These are phyloP conservation scores for Paracoccidioides lutzii DNA, from an alignment of 2,329 filamentous ascomycete species.

Conservation along the genomic window DNA sequence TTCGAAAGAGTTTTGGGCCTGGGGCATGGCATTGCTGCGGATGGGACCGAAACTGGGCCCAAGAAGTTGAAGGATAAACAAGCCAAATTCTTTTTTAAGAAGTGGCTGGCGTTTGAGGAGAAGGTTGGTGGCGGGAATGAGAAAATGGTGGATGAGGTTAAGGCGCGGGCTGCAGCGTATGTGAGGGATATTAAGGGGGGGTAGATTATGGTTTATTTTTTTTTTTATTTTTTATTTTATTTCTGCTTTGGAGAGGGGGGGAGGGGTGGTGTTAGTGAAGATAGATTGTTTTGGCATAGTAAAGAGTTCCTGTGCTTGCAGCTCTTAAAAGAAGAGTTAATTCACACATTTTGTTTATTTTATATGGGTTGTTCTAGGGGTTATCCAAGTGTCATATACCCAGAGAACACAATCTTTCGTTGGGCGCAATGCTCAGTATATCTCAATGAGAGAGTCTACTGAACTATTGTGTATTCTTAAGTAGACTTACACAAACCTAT, in stretches of 20 bases:
- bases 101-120: conserved; percentile 84
- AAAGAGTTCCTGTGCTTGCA: too few species aligned
- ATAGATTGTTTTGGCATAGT: not conserved
- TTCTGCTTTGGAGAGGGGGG: too few species aligned
- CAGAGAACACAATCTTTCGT: too few species aligned
- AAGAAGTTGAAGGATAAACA: conserved; percentile 66
- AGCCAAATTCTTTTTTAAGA: conserved; percentile 78
- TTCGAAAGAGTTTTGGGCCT: conserved; percentile 60
- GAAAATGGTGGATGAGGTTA: conserved; percentile 58
- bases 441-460: too few species aligned
- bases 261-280: not conserved
- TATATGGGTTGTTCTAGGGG: too few species aligned
- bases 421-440: too few species aligned
- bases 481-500: too few species aligned
- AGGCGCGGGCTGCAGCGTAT: conserved; percentile 58
- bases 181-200: conserved; percentile 36
- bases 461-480: too few species aligned
- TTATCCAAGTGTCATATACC: too few species aligned
- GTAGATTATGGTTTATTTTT: not conserved
- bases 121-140: conserved; percentile 47
- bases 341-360: too few species aligned
- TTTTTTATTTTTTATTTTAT: not conserved
- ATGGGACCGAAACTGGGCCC: conserved; percentile 33
- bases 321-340: too few species aligned
- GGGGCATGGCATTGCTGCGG: conserved; percentile 28